A percentile compares a stretch with the other conserved stretches of the same genome.
Conservation (phyloP, 768 basidiomycete genomes). For the Mycena chlorophos region DNA sequence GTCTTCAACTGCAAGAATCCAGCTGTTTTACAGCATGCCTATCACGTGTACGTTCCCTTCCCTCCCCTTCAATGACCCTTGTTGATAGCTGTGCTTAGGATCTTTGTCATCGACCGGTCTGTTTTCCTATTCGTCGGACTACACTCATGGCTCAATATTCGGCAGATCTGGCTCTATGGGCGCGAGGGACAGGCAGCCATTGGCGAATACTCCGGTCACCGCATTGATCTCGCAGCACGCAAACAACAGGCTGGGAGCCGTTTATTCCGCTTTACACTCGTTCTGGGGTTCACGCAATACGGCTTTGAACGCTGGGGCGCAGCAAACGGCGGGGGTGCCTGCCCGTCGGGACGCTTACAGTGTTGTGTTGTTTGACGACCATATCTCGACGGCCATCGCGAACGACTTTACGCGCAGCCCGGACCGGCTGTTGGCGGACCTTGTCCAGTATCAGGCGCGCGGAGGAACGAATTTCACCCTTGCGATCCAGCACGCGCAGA, state of each 20-base stretch:
- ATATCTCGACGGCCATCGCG: slow-evolving; percentile 23
- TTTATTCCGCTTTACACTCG: slow-evolving; percentile 36
- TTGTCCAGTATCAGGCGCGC: slow-evolving; percentile 30
- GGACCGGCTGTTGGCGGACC: slow-evolving; percentile 37
- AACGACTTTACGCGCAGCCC: slow-evolving; percentile 51
- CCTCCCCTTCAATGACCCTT: neutral
- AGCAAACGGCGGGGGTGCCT: neutral
- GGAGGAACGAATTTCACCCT: slow-evolving; percentile 45
- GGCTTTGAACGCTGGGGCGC: slow-evolving; percentile 8
- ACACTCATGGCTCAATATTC: neutral
- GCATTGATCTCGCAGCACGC: slow-evolving; percentile 6
- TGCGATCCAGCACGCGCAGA: slow-evolving; percentile 37
- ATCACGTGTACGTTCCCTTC: slow-evolving; percentile 60
- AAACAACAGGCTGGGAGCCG: slow-evolving; percentile 52
- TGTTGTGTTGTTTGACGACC: slow-evolving; percentile 45
- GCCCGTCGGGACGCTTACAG: slow-evolving; percentile 29
- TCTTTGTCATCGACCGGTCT: slow-evolving; percentile 54
- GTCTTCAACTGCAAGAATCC: slow-evolving; percentile 51
- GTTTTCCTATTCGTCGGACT: neutral
- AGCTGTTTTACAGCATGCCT: slow-evolving; percentile 45
- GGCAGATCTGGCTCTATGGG: slow-evolving; percentile 50
- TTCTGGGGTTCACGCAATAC: slow-evolving; percentile 24
- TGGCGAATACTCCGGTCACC: slow-evolving; percentile 41
- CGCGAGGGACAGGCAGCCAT: slow-evolving; percentile 37
- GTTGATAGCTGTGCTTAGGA: slow-evolving; percentile 28